phyloP scores from a whole-genome alignment of 768 basidiomycete species.

The Pisolithus microcarpus region DNA sequence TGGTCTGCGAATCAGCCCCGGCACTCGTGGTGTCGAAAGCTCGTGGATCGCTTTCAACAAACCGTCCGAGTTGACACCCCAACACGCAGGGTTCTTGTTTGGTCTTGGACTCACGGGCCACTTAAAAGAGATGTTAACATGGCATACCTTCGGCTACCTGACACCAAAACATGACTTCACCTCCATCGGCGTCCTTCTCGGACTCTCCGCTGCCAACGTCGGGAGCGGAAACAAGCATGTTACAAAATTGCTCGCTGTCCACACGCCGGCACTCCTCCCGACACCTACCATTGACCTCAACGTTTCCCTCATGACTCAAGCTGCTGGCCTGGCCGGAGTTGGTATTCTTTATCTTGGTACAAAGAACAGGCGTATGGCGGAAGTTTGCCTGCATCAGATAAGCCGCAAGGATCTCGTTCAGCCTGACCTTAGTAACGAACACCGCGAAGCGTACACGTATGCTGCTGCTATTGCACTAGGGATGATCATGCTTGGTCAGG shows the following conservation, averaged over 20 bases:
- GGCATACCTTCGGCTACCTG: conserved; percentile 93
- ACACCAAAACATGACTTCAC: conserved; percentile 96
- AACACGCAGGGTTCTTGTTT: conserved; percentile 94
- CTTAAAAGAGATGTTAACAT: conserved; percentile 80
- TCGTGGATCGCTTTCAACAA: conserved; percentile 97
- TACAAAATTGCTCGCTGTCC: conserved; percentile 86
- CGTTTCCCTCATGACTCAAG: conserved; percentile 82
- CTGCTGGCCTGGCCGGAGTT: conserved; percentile 79
- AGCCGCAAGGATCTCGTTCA: conserved; percentile 69
- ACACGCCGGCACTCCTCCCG: conserved; percentile 88
- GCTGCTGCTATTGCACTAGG: conserved; percentile 88
- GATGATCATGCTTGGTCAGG: conserved; percentile 92
- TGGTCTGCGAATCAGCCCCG: conserved; percentile 74
- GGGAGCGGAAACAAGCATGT: conserved; percentile 83
- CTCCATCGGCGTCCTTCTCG: conserved; percentile 87
- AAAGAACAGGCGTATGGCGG: conserved; percentile 84
- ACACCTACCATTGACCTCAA: conserved; percentile 83
- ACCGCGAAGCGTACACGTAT: conserved; percentile 88
- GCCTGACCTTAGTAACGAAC: conserved; percentile 79
- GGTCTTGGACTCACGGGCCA: conserved; percentile 92
- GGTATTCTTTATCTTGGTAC: conserved; percentile 88
- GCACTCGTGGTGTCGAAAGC: conserved; percentile 72
- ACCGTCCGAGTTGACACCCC: conserved; percentile 80
- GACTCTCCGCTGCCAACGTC: conserved; percentile 85
- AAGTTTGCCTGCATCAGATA: conserved; percentile 83